These are phyloP conservation scores for Hyaloscypha bicolor DNA, from an alignment of 495 filamentous ascomycete genomes.

Conservation along the genomic window DNA sequence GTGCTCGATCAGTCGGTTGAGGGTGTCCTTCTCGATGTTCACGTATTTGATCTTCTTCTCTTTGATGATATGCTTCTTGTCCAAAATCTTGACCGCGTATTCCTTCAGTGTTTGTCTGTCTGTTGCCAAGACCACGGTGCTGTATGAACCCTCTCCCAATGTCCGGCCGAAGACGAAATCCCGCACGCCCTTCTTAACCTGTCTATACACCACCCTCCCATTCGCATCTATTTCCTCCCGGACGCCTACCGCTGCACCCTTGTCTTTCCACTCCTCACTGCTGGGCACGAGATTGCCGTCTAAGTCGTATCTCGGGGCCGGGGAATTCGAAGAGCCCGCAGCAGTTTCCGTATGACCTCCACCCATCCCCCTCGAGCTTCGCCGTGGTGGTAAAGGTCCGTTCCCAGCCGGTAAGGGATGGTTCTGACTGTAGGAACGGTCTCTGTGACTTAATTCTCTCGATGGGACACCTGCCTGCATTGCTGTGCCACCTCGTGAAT, in stretches of 20 bases:
- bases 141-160: constrained; percentile 96
- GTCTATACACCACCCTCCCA: constrained; percentile 77
- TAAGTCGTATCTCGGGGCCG: constrained; percentile 50
- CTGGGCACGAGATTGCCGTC: constrained; percentile 69
- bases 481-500: constrained; percentile 62
- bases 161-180: constrained; percentile 95
- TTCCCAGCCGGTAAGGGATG: constrained; percentile 55
- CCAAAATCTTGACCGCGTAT: constrained; percentile 97
- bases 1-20: constrained; percentile 95
- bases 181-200: constrained; percentile 94
- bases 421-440: constrained; percentile 64
- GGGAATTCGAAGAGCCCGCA: constrained; percentile 42
- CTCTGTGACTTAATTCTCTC: constrained; percentile 71
- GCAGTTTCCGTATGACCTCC: constrained; percentile 41
- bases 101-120: constrained; percentile 95
- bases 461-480: constrained; percentile 65
- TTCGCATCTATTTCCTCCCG: constrained; percentile 81
- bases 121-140: constrained; percentile 91
- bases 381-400: constrained; percentile 62
- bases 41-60: constrained; percentile 99
- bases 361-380: constrained; percentile 66
- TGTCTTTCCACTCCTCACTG: constrained; percentile 95
- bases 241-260: constrained; percentile 79
- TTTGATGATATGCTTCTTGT: constrained; percentile 99
- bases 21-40: constrained; percentile 98